These are phyloP conservation scores for Monosporozyma aquatica DNA, from an alignment of 805 yeast genomes.

Conservation along the genomic window DNA sequence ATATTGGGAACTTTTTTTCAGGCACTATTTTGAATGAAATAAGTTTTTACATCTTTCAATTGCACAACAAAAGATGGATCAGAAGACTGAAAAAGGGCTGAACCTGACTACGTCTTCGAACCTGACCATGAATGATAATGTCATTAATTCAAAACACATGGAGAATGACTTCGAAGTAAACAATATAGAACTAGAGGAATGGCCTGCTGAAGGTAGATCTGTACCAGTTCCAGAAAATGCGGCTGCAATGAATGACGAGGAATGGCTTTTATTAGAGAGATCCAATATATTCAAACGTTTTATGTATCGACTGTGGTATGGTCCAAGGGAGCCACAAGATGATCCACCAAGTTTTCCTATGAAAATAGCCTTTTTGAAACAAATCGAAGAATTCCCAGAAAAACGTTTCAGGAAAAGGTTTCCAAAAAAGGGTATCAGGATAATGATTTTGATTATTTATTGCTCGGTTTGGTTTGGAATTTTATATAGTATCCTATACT, in stretches of 20 bases:
- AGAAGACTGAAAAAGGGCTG: background rate
- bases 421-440: constrained; percentile 24
- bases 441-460: constrained; percentile 32
- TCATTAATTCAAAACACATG: background rate
- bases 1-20: too few species aligned
- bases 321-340: constrained; percentile 44
- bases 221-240: background rate
- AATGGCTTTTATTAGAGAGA: constrained; percentile 18
- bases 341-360: constrained; percentile 36
- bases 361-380: constrained; percentile 14
- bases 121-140: background rate
- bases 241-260: constrained; percentile 3
- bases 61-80: too few species aligned
- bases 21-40: too few species aligned
- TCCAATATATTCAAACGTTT: constrained; percentile 17
- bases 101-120: too few species aligned
- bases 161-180: background rate
- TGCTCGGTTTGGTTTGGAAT: constrained; percentile 40
- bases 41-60: too few species aligned
- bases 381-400: constrained; percentile 38
- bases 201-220: background rate
- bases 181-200: background rate
- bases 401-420: constrained; percentile 24
- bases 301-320: constrained; percentile 40
- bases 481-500: constrained; percentile 33